Evolutionary conservation across 2,329 filamentous ascomycete genomes (phyloP), one percentile per base, ranked within the genome.

Genomic region (Claviceps lovelessii): DNA sequence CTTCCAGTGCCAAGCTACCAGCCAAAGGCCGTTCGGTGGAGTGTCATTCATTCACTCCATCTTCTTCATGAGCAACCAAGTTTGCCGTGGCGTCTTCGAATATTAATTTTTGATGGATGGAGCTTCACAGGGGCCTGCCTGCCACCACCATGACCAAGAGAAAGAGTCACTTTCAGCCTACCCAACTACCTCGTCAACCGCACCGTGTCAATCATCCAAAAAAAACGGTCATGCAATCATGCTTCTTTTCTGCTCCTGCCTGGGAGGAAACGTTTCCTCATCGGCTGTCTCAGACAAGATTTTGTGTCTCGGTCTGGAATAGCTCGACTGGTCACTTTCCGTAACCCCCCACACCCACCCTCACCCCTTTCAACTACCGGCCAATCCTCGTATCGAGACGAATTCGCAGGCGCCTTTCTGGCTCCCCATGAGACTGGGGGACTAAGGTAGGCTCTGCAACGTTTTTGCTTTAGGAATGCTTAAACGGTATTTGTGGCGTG

Each of bases 301-400:
- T 33, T 15, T n/a, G 28, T 51, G 50, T 49, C 49, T 49, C 28
- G 44, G 50, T 45, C 44, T 55, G 49, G n/a, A 39, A 47, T 13
- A 39, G 33, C 42, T 45, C 51, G 51, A 47, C 51, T 53, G 8
- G 51, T 53, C 51, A 53, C 44, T 47, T 48, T 47, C 19, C 51
- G 31, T 33, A n/a, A n/a, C 6, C 15, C 39, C 5, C 15, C 15
- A 28, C 23, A 17, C 28, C 29, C 46, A 29, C 17, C 17, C 29
- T 35, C 15, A 4, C 46, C 9, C 7, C 46, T 33, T 33, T 33
- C 29, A 42, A 39, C 46, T 35, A 49, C 33, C 29, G 37, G 29
- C 46, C 45, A 31, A 49, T 37, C 5, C 17, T 39, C 52, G 45
- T 31, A 23, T 39, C 37, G 37, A 23, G 45, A 49, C 45, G 45